These are phyloP conservation scores for Starmera caribaea DNA, from an alignment of 805 yeast species.

Conservation along the genomic window DNA sequence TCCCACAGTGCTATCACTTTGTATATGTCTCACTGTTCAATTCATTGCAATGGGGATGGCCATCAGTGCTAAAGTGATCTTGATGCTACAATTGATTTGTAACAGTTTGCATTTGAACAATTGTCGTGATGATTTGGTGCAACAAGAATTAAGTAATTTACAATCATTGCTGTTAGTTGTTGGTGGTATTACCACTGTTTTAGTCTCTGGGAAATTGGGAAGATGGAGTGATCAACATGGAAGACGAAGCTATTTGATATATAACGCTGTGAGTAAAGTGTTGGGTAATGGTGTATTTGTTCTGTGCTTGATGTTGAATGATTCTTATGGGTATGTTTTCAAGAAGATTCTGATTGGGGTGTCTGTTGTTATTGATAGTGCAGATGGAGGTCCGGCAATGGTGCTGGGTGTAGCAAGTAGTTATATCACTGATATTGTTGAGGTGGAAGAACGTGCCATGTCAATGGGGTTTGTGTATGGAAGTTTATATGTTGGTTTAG, in stretches of 20 bases:
- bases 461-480: constrained; percentile 54
- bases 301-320: no score
- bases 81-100: constrained; percentile 25
- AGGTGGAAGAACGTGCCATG: constrained; percentile 46
- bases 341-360: constrained; percentile 3
- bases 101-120: constrained; percentile 11
- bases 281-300: no score
- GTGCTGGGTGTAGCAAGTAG: constrained; percentile 52
- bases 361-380: constrained; percentile 34
- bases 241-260: no score
- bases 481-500: constrained; percentile 47
- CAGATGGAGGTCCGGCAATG: constrained; percentile 57
- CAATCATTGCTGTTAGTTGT: constrained; percentile 34
- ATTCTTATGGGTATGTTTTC: no score
- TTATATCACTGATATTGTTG: constrained; percentile 67
- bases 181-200: constrained; percentile 34
- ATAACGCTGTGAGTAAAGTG: no score
- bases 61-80: constrained; percentile 27
- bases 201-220: constrained; percentile 56
- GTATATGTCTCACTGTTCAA: constrained; percentile 30
- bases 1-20: constrained; percentile 46
- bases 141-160: constrained; percentile 35
- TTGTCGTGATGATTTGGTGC: constrained; percentile 33
- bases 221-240: constrained; percentile 58
- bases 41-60: constrained; percentile 32